Conservation (phyloP, 495 filamentous ascomycete genomes). For the Parathielavia hyrcaniae region DNA sequence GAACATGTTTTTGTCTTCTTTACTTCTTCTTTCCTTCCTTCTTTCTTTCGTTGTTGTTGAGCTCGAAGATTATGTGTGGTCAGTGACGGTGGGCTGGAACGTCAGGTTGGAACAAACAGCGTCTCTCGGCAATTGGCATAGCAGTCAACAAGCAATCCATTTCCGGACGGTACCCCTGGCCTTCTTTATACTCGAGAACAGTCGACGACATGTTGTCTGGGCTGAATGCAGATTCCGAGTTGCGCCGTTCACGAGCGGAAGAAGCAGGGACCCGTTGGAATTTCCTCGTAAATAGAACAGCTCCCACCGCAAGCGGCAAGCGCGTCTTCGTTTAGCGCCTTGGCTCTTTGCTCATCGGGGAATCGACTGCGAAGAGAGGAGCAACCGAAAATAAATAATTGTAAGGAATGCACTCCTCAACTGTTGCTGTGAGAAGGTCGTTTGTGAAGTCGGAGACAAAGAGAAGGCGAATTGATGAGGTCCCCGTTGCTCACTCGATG, state of each 20-base stretch:
- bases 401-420: no score
- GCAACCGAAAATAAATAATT: background rate
- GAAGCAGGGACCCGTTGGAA: background rate
- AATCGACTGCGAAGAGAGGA: conserved; percentile 3
- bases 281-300: background rate
- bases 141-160: background rate
- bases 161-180: background rate
- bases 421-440: no score
- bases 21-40: no score
- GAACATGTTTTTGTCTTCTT: background rate
- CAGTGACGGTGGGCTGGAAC: background rate
- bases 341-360: background rate
- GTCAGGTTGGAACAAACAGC: background rate
- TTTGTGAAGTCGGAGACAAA: no score
- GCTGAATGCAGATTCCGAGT: background rate
- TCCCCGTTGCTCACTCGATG: background rate
- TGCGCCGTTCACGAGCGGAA: conserved; percentile 1
- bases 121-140: background rate
- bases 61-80: background rate
- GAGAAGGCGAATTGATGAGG: background rate
- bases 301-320: conserved; percentile 7
- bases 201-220: background rate
- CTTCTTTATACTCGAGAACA: conserved; percentile 1
- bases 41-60: background rate
- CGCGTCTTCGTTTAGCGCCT: background rate